These are phyloP conservation scores for Xylaria sp. DNA, from an alignment of 2,329 filamentous ascomycete species.

Conservation along the genomic window DNA sequence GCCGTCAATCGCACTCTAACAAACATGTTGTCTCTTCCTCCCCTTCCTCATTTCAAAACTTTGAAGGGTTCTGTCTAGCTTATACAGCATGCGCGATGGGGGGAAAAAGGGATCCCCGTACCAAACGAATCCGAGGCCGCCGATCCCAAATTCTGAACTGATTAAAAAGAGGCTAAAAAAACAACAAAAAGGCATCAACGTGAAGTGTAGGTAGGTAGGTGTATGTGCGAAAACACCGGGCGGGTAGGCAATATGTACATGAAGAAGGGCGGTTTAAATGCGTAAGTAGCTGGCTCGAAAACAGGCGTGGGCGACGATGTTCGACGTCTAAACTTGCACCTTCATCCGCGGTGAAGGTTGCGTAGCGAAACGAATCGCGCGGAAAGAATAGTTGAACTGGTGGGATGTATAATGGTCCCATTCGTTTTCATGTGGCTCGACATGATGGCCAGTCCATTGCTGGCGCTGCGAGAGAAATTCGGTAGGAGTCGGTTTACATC, in stretches of 20 bases:
- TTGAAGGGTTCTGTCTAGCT: conserved; percentile 32
- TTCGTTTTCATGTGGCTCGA: conserved; percentile 1
- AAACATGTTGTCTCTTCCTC: conserved; percentile 3
- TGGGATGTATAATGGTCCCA: not conserved
- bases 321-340: conserved; percentile 7
- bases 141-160: conserved; percentile 12
- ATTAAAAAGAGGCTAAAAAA: conserved; percentile 27
- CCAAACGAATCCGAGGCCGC: conserved; percentile 17
- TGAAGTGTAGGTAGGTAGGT: conserved; percentile 13
- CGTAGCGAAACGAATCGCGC: conserved; percentile 4
- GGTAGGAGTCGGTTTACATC: conserved; percentile 57
- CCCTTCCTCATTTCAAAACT: not conserved
- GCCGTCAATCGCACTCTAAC: not conserved
- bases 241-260: conserved; percentile 35
- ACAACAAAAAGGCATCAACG: conserved; percentile 24
- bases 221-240: conserved; percentile 32
- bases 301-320: conserved; percentile 2
- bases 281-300: conserved; percentile 4
- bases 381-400: not conserved
- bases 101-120: conserved; percentile 21
- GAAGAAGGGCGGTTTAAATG: conserved; percentile 29
- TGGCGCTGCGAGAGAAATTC: not conserved
- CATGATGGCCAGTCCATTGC: not conserved
- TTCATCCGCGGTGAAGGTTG: not conserved
- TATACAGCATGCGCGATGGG: conserved; percentile 23